Conservation (phyloP, 495 filamentous ascomycete species). For the Bryoglossum gracile region DNA sequence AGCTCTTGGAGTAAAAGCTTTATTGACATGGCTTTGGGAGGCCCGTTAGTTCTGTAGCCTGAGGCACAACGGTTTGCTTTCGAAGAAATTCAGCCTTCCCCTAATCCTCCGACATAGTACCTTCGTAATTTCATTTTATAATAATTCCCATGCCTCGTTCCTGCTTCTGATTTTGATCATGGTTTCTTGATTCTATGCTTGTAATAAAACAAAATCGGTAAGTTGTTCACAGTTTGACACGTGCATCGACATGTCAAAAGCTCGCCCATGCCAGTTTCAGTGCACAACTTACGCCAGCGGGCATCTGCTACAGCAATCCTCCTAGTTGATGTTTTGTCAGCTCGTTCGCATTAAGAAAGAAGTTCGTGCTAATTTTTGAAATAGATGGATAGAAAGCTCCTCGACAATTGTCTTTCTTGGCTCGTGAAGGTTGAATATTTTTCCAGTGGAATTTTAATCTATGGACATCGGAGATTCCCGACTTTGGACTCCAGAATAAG, state of each 20-base stretch:
- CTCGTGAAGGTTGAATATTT: constrained; percentile 8
- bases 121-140: no score
- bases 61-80: no score
- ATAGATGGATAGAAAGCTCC: constrained; percentile 5
- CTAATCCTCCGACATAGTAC: no score
- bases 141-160: no score
- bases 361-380: constrained; percentile 6
- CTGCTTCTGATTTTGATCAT: no score
- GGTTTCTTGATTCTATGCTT: no score
- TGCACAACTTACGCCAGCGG: background rate
- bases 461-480: constrained; percentile 3
- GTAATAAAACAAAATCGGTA: no score
- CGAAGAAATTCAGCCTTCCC: no score
- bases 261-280: constrained; percentile 6
- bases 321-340: constrained; percentile 5
- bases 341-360: constrained; percentile 6
- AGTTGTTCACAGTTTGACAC: constrained; percentile 5
- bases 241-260: constrained; percentile 7
- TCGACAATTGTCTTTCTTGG: constrained; percentile 5
- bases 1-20: no score
- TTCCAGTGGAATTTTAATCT: constrained; percentile 6
- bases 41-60: no score
- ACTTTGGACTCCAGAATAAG: constrained; percentile 10
- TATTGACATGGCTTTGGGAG: no score
- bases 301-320: constrained; percentile 3